Percentiles rank a stretch among this genome's conserved stretches.
Conservation (phyloP, 495 filamentous ascomycete species). For the Cercophora sp. region DNA sequence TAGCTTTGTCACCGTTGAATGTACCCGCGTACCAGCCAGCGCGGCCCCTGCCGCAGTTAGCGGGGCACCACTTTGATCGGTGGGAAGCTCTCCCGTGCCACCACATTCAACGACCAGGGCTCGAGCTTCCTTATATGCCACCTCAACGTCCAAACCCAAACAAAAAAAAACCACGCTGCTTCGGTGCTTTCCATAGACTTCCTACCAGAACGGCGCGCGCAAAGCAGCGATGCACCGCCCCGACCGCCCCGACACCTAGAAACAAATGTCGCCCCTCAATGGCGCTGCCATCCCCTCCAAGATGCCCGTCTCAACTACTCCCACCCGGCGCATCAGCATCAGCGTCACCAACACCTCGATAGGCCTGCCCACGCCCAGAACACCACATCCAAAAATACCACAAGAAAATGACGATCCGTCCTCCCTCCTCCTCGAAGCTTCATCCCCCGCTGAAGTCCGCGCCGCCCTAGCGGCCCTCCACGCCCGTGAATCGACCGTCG, state of each 20-base stretch:
- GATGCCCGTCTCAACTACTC: conserved; percentile 19
- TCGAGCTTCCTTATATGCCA: too few species aligned
- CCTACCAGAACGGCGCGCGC: background rate
- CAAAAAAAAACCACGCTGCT: background rate
- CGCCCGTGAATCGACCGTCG: conserved; percentile 69
- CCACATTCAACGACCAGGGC: too few species aligned
- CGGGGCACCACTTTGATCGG: too few species aligned
- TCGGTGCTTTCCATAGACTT: background rate
- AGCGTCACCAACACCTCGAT: conserved; percentile 12
- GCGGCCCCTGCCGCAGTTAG: too few species aligned
- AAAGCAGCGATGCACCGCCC: conserved; percentile 32
- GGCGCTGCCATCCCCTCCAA: conserved; percentile 30
- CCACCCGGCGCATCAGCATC: conserved; percentile 7
- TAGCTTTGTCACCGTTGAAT: too few species aligned
- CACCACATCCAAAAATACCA: background rate
- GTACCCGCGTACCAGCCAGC: too few species aligned
- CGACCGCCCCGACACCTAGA: conserved; percentile 23
- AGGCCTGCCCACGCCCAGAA: conserved; percentile 3
- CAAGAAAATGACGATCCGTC: conserved; percentile 18
- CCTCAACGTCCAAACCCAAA: too few species aligned
- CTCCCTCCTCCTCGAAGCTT: conserved; percentile 59
- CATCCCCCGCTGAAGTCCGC: conserved; percentile 72
- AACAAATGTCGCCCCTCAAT: conserved; percentile 41
- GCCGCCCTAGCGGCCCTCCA: conserved; percentile 69
- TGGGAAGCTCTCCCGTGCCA: too few species aligned